Conservation (phyloP, 305 asterid genomes). For the Fraxinus albicans region DNA sequence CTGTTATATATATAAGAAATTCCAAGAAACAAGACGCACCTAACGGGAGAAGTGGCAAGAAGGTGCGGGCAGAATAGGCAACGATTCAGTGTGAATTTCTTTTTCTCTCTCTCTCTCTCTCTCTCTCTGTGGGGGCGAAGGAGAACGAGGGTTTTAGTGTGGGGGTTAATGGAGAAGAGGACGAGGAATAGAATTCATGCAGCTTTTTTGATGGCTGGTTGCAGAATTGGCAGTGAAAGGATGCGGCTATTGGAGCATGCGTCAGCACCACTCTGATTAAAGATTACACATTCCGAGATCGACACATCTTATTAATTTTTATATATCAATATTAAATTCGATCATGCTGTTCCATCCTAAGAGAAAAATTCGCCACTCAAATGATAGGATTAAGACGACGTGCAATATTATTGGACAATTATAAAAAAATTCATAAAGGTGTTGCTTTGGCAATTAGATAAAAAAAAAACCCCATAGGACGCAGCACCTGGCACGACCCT, state of each 20-base stretch:
- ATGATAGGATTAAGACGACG: too few relatives aligned
- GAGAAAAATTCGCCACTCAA: too few relatives aligned
- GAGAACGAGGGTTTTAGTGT: too few relatives aligned
- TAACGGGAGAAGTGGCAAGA: neutral
- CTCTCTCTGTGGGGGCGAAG: neutral
- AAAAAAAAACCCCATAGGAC: too few relatives aligned
- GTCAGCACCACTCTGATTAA: neutral
- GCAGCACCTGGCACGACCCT: too few relatives aligned
- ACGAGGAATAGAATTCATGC: neutral
- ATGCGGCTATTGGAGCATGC: constrained; percentile 1
- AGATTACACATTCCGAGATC: neutral
- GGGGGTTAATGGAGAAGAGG: neutral
- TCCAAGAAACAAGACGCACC: neutral
- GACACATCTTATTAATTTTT: neutral
- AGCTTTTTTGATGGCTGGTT: neutral
- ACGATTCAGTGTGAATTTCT: neutral
- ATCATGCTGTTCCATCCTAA: too few relatives aligned
- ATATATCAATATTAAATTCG: too few relatives aligned
- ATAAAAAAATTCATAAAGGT: too few relatives aligned
- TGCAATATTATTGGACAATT: too few relatives aligned
- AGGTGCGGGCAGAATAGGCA: neutral
- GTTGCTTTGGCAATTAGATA: too few relatives aligned
- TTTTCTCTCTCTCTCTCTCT: neutral
- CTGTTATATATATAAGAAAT: neutral
- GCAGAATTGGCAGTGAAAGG: neutral